Conservation (phyloP, 2,329 filamentous ascomycete species). For the Ceratocystis smalleyi region DNA sequence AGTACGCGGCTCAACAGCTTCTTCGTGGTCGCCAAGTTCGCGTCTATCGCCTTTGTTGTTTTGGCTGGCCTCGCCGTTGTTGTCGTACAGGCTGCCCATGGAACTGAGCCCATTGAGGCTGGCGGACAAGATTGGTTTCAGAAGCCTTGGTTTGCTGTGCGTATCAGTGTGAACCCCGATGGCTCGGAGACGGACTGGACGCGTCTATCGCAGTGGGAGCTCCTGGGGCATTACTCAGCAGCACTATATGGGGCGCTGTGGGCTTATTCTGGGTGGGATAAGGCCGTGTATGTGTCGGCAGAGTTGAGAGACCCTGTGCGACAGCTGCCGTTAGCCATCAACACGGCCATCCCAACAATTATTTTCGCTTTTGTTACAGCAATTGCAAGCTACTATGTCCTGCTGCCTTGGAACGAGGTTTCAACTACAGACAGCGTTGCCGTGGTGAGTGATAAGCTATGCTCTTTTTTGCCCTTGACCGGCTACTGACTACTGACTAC, state of each 20-base stretch:
- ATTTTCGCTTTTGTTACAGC: conserved; percentile 43
- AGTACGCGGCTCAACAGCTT: conserved; percentile 40
- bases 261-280: conserved; percentile 54
- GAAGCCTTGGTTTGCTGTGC: conserved; percentile 39
- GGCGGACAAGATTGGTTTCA: conserved; percentile 37
- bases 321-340: conserved; percentile 45
- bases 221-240: conserved; percentile 43
- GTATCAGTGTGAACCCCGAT: conserved; percentile 35
- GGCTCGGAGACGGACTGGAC: conserved; percentile 35
- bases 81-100: conserved; percentile 23
- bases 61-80: conserved; percentile 34
- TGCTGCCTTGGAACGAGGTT: conserved; percentile 44
- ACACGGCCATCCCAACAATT: conserved; percentile 44
- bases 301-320: conserved; percentile 36
- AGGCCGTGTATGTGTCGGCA: conserved; percentile 41
- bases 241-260: conserved; percentile 47
- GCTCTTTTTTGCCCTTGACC: not conserved
- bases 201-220: conserved; percentile 37
- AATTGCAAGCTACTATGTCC: conserved; percentile 46
- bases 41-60: conserved; percentile 33
- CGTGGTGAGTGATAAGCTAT: conserved; percentile 32
- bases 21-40: conserved; percentile 40
- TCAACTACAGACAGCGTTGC: conserved; percentile 46
- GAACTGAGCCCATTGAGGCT: conserved; percentile 25
- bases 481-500: not conserved